Base-by-base conservation (phyloP, 306 rosid species). In the Malus domestica region DNA sequence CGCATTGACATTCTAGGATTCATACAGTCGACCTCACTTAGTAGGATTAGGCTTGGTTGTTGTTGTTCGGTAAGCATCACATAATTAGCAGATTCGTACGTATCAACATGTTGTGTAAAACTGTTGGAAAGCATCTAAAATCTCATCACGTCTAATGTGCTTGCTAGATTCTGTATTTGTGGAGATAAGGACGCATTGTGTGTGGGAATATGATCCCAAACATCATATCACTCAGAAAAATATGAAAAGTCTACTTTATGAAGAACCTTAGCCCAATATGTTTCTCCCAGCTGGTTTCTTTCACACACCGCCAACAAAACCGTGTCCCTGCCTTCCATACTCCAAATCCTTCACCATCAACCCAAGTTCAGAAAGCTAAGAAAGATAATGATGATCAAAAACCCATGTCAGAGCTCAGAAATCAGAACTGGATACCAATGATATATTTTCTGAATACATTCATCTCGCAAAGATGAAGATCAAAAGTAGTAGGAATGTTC, bases 371-470 rank as follows among this genome's bases (percentile, higher is more conserved):
- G 22, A 58, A 58, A 58, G 46, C 30, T 49, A 38, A 70, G 60
- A 46, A 27, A 19, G 46, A 45, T 52, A n/a, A 52, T 32, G 75
- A 72, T 12, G 55, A 72, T 72, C 18, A 40, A 38, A 52, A 30
- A 38, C 61, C 68, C 11, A 29, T 14, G 23, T 66, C 67, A 35
- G 67, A 57, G 67, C 55, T 23, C 46, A 63, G 25, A 72, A 38
- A 40, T 45, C 72, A 38, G 67, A 52, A 11, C 49, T 35, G 1
- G 73, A 38, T 42, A 10, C 25, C 23, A 70, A 70, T 33, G 60
- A 76, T 32, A 73, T 44, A 69, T 63, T 76, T 72, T 81, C 84
- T 38, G 74, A 71, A 32, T 81, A 71, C 57, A 81, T 81, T 59
- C 25, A 73, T 3, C 59, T 5, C 0, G 71, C 78, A 29, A 81